A percentile compares a stretch with the other conserved stretches of the same genome.
phyloP scores from a whole-genome alignment of 1,284 basidiomycete species.

The Sanghuangporus baumii region DNA sequence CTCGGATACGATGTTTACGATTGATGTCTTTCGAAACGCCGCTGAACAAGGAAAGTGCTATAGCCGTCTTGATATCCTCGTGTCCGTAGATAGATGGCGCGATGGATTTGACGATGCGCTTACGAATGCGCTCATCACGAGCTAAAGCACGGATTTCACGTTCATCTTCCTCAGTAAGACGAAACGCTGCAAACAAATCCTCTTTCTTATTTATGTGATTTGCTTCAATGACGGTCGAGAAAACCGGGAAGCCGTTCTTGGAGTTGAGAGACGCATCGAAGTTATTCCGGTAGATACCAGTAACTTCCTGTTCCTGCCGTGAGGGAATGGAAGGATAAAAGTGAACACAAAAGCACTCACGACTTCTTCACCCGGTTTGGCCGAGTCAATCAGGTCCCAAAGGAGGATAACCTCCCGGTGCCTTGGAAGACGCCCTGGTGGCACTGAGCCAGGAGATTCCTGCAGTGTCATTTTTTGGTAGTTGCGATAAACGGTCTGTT shows the following conservation, averaged over 20 bases:
- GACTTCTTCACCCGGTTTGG: slow-evolving; percentile 97
- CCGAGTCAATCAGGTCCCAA: slow-evolving; percentile 97
- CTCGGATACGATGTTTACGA: slow-evolving; percentile 92
- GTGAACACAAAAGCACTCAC: slow-evolving; percentile 41
- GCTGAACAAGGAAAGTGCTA: slow-evolving; percentile 92
- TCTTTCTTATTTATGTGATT: slow-evolving; percentile 99
- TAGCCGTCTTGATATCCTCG: slow-evolving; percentile 97
- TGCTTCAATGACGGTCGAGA: slow-evolving; percentile 96
- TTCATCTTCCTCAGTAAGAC: slow-evolving; percentile 95
- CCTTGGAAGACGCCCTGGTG: slow-evolving; percentile 91
- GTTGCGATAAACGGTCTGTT: slow-evolving; percentile 94
- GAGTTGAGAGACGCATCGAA: slow-evolving; percentile 97
- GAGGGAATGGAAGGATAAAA: slow-evolving; percentile 18
- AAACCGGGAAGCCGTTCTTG: slow-evolving; percentile 99
- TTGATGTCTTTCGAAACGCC: slow-evolving; percentile 95
- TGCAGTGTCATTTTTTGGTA: slow-evolving; percentile 99
- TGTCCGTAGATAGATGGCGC: slow-evolving; percentile 99
- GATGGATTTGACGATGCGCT: slow-evolving; percentile 97
- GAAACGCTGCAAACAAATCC: slow-evolving; percentile 90
- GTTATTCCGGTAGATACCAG: slow-evolving; percentile 97
- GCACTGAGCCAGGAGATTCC: slow-evolving; percentile 97
- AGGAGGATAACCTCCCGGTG: slow-evolving; percentile 96
- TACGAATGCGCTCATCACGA: slow-evolving; percentile 90
- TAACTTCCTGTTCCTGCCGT: slow-evolving; percentile 66
- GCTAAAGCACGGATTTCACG: slow-evolving; percentile 83